Conservation (phyloP, 1,139 yeast species). For the Saccharomycopsis hybrid region DNA sequence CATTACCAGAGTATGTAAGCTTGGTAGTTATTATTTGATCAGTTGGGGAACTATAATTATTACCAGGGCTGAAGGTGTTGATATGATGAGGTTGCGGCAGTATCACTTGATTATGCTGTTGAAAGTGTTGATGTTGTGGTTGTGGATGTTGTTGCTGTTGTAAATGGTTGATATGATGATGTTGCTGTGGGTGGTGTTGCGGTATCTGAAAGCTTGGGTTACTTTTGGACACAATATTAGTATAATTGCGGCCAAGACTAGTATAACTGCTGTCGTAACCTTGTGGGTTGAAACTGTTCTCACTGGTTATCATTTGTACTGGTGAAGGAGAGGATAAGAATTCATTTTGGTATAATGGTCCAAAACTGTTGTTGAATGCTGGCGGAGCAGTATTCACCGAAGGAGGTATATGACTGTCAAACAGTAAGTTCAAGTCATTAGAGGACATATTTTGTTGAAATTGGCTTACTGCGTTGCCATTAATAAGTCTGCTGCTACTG, state of each 20-base stretch:
- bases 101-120: too few species aligned
- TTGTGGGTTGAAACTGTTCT: not conserved
- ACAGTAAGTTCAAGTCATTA: too few species aligned
- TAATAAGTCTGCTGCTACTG: too few species aligned
- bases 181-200: slow-evolving; percentile 3
- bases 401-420: not conserved
- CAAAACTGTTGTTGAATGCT: not conserved
- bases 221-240: not conserved
- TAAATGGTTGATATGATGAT: not conserved
- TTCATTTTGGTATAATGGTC: not conserved
- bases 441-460: not conserved
- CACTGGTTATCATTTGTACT: not conserved
- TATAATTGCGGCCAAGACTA: not conserved
- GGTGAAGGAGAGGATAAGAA: not conserved
- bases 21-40: slow-evolving; percentile 1
- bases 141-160: too few species aligned
- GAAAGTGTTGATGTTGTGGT: too few species aligned
- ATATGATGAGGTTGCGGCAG: too few species aligned
- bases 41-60: too few species aligned
- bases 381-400: not conserved
- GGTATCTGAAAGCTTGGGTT: not conserved
- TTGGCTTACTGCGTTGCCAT: not conserved
- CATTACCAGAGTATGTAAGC: slow-evolving; percentile 1
- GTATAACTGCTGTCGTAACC: too few species aligned
- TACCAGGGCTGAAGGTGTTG: slow-evolving; percentile 1